phyloP scores from a whole-genome alignment of 2,329 filamentous ascomycete genomes.

The Pyrenophora graminea region DNA sequence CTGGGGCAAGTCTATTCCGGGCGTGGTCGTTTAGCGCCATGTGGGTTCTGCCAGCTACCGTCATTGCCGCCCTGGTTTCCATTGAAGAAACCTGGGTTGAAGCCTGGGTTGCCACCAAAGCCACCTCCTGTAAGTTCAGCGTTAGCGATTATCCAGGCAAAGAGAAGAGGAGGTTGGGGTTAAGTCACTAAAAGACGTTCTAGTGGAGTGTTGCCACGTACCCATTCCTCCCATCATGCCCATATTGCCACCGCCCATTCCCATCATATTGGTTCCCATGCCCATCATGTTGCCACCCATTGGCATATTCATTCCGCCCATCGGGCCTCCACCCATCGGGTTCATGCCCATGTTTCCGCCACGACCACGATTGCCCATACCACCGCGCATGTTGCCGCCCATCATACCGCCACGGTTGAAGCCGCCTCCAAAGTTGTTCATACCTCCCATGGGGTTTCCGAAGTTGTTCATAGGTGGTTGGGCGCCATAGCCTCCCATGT shows the following conservation, averaged over 20 bases:
- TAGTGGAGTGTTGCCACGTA: slow-evolving; percentile 22
- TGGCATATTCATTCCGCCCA: slow-evolving; percentile 49
- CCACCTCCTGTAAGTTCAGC: slow-evolving; percentile 42
- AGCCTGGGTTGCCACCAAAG: slow-evolving; percentile 69
- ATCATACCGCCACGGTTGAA: slow-evolving; percentile 51
- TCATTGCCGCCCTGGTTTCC: slow-evolving; percentile 54
- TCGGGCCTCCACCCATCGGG: slow-evolving; percentile 42
- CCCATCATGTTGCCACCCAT: slow-evolving; percentile 46
- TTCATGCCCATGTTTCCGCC: slow-evolving; percentile 46
- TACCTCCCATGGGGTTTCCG: slow-evolving; percentile 40
- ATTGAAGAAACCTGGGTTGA: slow-evolving; percentile 74
- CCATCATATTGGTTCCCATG: slow-evolving; percentile 46
- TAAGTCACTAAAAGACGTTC: slow-evolving; percentile 6
- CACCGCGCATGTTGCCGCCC: slow-evolving; percentile 48
- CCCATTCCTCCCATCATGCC: slow-evolving; percentile 45
- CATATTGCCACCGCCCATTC: slow-evolving; percentile 33
- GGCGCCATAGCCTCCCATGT: slow-evolving; percentile 53
- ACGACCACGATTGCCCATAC: slow-evolving; percentile 51
- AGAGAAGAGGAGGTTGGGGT: not conserved
- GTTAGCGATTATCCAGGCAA: slow-evolving; percentile 13
- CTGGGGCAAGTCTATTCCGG: slow-evolving; percentile 59
- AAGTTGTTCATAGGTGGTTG: slow-evolving; percentile 54
- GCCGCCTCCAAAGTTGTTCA: slow-evolving; percentile 46
- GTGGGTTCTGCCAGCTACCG: slow-evolving; percentile 74
- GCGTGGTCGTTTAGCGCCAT: slow-evolving; percentile 77